Evolutionary conservation across 2,329 filamentous ascomycete species (phyloP).

Genomic region (Clonostachys chloroleuca): DNA sequence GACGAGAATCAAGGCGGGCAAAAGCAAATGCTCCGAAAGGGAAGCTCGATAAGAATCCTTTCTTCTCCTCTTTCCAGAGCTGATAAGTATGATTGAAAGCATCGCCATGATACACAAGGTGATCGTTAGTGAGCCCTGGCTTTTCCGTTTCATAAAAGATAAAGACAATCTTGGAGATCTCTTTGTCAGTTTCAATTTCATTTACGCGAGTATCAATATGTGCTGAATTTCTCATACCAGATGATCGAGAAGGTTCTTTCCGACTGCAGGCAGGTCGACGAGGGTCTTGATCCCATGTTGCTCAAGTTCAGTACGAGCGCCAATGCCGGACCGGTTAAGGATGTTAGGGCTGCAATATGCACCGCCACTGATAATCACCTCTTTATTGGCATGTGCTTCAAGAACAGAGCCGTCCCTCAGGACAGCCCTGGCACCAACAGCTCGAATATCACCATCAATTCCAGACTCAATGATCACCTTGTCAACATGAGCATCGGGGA

Average conservation of each 20-base stretch:
- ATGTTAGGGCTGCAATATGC: slow-evolving; percentile 47
- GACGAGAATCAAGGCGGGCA: slow-evolving; percentile 55
- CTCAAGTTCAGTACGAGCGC: slow-evolving; percentile 33
- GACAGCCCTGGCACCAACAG: slow-evolving; percentile 35
- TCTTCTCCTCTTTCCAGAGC: slow-evolving; percentile 53
- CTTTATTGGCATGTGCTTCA: slow-evolving; percentile 27
- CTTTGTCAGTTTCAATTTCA: neutral
- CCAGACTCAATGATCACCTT: slow-evolving; percentile 40
- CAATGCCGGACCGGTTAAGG: slow-evolving; percentile 47
- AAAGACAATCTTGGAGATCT: slow-evolving; percentile 45
- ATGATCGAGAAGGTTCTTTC: slow-evolving; percentile 42
- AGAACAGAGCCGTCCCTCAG: slow-evolving; percentile 34
- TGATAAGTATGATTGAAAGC: slow-evolving; percentile 43
- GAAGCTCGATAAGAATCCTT: slow-evolving; percentile 54
- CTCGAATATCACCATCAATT: slow-evolving; percentile 25
- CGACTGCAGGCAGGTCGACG: slow-evolving; percentile 40
- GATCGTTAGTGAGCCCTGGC: slow-evolving; percentile 48
- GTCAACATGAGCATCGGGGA: slow-evolving; percentile 43
- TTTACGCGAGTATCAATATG: too few species aligned
- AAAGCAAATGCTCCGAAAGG: slow-evolving; percentile 61
- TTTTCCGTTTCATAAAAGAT: slow-evolving; percentile 56
- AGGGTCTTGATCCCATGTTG: slow-evolving; percentile 32
- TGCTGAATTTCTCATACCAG: neutral
- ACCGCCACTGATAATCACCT: slow-evolving; percentile 36
- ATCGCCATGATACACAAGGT: slow-evolving; percentile 46